Percentiles rank a stretch among this genome's conserved stretches.
Conservation (phyloP, 2,329 filamentous ascomycete genomes). For the Xylaria sp. region DNA sequence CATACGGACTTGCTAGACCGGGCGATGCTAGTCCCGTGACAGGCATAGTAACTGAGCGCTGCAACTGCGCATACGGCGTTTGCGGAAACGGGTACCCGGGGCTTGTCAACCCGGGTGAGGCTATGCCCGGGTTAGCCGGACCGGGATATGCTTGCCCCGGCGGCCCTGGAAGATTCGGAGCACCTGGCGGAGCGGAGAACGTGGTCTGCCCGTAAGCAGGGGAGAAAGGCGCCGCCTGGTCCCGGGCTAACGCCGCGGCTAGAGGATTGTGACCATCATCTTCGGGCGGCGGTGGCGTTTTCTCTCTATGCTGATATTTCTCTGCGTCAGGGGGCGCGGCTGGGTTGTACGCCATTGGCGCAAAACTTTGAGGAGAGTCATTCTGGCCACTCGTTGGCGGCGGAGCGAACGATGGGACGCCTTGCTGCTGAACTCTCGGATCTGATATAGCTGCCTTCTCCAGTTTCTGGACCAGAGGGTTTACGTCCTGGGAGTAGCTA, state of each 20-base stretch:
- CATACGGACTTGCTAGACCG: slow-evolving; percentile 56
- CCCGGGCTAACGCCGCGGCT: slow-evolving; percentile 66
- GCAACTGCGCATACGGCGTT: slow-evolving; percentile 57
- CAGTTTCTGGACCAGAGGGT: slow-evolving; percentile 76
- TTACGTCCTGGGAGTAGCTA: slow-evolving; percentile 59
- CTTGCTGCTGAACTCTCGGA: slow-evolving; percentile 54
- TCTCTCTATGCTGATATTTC: slow-evolving; percentile 76
- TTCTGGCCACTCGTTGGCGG: slow-evolving; percentile 52
- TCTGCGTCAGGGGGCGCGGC: slow-evolving; percentile 81
- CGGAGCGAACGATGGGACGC: slow-evolving; percentile 52
- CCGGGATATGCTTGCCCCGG: slow-evolving; percentile 39
- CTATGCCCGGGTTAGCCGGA: slow-evolving; percentile 45
- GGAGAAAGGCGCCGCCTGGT: slow-evolving; percentile 64
- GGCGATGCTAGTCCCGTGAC: slow-evolving; percentile 53
- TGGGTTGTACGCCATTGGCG: slow-evolving; percentile 80
- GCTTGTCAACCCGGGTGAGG: slow-evolving; percentile 55
- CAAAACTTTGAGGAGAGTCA: slow-evolving; percentile 59
- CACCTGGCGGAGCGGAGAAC: slow-evolving; percentile 53
- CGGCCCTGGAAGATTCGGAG: slow-evolving; percentile 55
- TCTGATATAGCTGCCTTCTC: slow-evolving; percentile 76
- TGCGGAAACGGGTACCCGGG: slow-evolving; percentile 52
- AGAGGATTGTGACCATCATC: slow-evolving; percentile 71
- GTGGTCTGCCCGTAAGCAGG: slow-evolving; percentile 59
- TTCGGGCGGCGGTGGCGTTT: slow-evolving; percentile 78
- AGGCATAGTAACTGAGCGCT: slow-evolving; percentile 63